These are phyloP conservation scores for Penicillium sp. DNA, from an alignment of 2,329 filamentous ascomycete species.

Conservation along the genomic window DNA sequence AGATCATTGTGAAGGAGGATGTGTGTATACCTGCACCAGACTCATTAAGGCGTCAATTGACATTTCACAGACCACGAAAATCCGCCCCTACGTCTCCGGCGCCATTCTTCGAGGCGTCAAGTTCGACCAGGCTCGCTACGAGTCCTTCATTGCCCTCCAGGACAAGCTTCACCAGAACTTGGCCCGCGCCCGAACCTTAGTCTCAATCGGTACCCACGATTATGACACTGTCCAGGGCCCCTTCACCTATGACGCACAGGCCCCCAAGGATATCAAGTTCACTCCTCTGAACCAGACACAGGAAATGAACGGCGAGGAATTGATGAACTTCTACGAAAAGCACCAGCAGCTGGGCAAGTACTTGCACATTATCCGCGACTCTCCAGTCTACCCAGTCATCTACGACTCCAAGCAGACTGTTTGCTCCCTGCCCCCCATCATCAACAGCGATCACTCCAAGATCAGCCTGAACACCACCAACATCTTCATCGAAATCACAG, in stretches of 20 bases:
- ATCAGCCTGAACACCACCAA: slow-evolving; percentile 90
- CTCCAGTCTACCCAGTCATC: slow-evolving; percentile 92
- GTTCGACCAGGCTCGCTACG: slow-evolving; percentile 88
- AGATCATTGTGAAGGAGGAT: slow-evolving; percentile 74
- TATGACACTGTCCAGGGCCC: slow-evolving; percentile 90
- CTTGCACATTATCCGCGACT: slow-evolving; percentile 91
- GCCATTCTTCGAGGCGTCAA: slow-evolving; percentile 87
- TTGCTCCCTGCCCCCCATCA: slow-evolving; percentile 93
- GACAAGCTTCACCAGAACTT: slow-evolving; percentile 98
- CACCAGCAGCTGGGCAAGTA: slow-evolving; percentile 90
- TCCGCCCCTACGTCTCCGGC: slow-evolving; percentile 85
- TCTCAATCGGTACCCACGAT: slow-evolving; percentile 97
- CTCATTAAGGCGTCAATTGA: neutral
- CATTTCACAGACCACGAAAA: slow-evolving; percentile 62
- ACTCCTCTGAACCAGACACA: slow-evolving; percentile 86
- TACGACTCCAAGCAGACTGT: slow-evolving; percentile 85
- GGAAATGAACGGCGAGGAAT: slow-evolving; percentile 80
- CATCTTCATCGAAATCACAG: slow-evolving; percentile 95
- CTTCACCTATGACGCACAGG: slow-evolving; percentile 92
- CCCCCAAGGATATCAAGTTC: slow-evolving; percentile 92
- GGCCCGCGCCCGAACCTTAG: slow-evolving; percentile 86
- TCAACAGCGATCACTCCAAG: slow-evolving; percentile 96
- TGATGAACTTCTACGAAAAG: slow-evolving; percentile 93
- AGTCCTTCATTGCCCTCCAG: slow-evolving; percentile 96
- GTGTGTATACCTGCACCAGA: slow-evolving; percentile 36